These are phyloP conservation scores for Glycine soja DNA, from an alignment of 306 rosid species.

Conservation along the genomic window DNA sequence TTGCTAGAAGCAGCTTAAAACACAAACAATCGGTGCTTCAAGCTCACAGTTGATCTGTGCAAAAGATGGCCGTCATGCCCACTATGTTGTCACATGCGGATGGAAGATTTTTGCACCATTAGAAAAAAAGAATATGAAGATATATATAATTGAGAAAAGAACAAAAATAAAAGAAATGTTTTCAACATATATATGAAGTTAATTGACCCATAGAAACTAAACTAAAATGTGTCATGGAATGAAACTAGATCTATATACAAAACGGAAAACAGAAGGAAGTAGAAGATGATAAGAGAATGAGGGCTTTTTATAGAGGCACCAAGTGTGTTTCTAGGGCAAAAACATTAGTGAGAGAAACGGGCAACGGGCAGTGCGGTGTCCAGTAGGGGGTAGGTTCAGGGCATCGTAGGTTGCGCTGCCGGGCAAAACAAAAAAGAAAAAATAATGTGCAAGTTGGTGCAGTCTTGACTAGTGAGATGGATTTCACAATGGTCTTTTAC, in stretches of 20 bases:
- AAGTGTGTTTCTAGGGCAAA: conserved; percentile 46
- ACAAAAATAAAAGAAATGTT: background rate
- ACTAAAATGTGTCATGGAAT: background rate
- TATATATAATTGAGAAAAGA: background rate
- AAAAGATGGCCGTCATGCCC: conserved; percentile 88
- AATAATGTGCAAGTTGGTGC: too few relatives aligned
- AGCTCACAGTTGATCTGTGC: conserved; percentile 64
- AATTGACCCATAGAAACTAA: too few relatives aligned
- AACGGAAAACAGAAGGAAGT: background rate
- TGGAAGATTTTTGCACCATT: conserved; percentile 79
- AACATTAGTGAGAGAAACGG: too few relatives aligned
- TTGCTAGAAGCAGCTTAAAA: conserved; percentile 56
- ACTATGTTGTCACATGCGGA: conserved; percentile 71
- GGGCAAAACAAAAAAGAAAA: too few relatives aligned
- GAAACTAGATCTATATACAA: background rate
- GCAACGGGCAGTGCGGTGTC: too few relatives aligned
- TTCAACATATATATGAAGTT: too few relatives aligned
- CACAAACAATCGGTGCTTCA: conserved; percentile 44
- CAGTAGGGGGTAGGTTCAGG: too few relatives aligned
- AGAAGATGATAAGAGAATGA: background rate
- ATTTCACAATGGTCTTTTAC: too few relatives aligned
- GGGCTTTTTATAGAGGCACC: conserved; percentile 35
- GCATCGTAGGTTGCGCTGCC: too few relatives aligned
- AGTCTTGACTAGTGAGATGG: too few relatives aligned
- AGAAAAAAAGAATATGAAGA: background rate